Evolutionary conservation across 306 rosid genomes (phyloP), one percentile per base, ranked within the genome.

Genomic region (Lotus japonicus): DNA sequence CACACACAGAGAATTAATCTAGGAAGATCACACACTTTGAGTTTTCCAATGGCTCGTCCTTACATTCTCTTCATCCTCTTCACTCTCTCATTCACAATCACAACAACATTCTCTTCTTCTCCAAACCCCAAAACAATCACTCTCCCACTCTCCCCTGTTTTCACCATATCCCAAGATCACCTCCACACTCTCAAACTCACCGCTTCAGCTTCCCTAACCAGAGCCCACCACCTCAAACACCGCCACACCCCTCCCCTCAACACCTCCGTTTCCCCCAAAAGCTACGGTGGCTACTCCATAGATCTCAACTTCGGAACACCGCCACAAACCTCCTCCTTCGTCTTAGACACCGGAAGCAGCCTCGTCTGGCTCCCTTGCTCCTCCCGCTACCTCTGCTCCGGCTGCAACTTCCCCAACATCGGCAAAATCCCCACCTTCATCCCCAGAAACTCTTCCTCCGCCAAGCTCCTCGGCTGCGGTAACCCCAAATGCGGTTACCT

Each of bases 281-380:
- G 87, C 96, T 90, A 84, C 56, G 99, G 99, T 2, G 96, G 75
- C 1, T 90, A 94, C 83, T 84, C 99, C 13, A 54, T 87, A 42
- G 64, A 85, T 31, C 95, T 90, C 63, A 66, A 48, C 23, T 85
- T 94, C 54, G 99, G 99, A 11, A 88, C 89, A 0, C 99, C 99
- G 0, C 81, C 97, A 0, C 99, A 90, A 64, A 66, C 84, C 10
- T 31, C 62, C 2, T 13, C 85, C 5, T 85, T 94, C 62, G 19
- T 90, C 1, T 28, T 94, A 58, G 99, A 94, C 78, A 94, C 99
- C 0, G 99, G 96, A 9, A 87, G 95, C 17, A 88, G 97, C 69
- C 90, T 94, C 5, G 90, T 87, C 11, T 94, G 99, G 99, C 65
- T 84, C 72, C 96, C 99, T 33, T 94, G 99, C 49, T 71, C 99